Base-by-base conservation (phyloP, 1,284 basidiomycete genomes). In the Heterobasidion annosum region DNA sequence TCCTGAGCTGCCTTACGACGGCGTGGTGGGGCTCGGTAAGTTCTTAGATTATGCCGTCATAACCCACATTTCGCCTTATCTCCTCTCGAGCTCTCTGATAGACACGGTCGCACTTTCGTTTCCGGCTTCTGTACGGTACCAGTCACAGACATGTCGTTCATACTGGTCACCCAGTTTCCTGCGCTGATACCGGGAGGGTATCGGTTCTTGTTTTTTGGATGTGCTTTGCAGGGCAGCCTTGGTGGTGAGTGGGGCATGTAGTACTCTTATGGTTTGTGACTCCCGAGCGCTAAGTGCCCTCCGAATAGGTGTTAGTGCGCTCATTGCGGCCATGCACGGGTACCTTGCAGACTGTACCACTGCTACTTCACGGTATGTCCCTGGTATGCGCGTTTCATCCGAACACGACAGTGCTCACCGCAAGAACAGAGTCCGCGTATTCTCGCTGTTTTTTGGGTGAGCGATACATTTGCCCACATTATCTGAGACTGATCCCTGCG, bases 21-120 rank as follows among this genome's bases (percentile, higher is more conserved):
- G 91, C 81, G 1, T 92, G 83, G 77, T 96, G 93, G 93, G 87
- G 88, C 51, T 77, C 84, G 51, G 85, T 84, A 65, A 58, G 78
- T 70, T 2, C 12, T 16, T 16, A 43, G 40, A 12, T 43, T 43
- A 35, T 48, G 34, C 33, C 44, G 25, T 48, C 43, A 8, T 42
- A 32, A 3, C 18, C 18, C 18, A 18, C 25, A 25, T 32, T 35
- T 54, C 37, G n/a, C 43, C 47, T 34, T 10, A 32, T 56, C 44
- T 34, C 34, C 12, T 16, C 43, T 45, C 32, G 62, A 90, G 79
- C 76, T 88, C 18, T 93, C 90, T 1, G 93, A 97, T 66, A 77
- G 88, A 12, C 69, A 78, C 62, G 93, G 93, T 7, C 82, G 93
- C 34, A 82, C 78, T 0, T 71, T 68, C 32, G 75, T 93, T 12